Evolutionary conservation across 768 basidiomycete genomes (phyloP).

Genomic region (Cystofilobasidium capitatum): DNA sequence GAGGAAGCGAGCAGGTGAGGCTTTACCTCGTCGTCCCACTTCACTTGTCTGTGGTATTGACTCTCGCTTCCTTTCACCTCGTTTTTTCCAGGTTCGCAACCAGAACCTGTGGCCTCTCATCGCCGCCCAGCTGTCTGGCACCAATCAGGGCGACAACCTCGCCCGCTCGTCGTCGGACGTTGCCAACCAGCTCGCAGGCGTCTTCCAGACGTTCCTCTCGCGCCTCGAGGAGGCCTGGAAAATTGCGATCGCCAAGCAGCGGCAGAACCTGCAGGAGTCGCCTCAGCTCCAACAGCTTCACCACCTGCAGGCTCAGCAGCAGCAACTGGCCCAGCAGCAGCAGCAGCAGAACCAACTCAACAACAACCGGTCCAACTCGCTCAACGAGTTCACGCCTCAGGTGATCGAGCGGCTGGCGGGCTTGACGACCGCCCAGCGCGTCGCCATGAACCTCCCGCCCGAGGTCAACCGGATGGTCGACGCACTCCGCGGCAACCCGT

Average conservation of each 20-base stretch:
- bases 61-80: not conserved
- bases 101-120: constrained; percentile 24
- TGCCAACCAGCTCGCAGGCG: constrained; percentile 24
- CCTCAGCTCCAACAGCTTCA: constrained; percentile 11
- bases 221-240: constrained; percentile 22
- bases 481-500: not conserved
- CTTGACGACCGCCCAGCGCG: constrained; percentile 2
- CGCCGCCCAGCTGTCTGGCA: constrained; percentile 11
- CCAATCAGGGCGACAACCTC: not conserved
- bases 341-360: constrained; percentile 4
- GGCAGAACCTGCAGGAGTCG: not conserved
- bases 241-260: not conserved
- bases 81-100: constrained; percentile 1
- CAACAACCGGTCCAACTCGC: constrained; percentile 10
- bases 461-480: constrained; percentile 8
- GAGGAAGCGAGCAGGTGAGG: constrained; percentile 19
- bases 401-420: constrained; percentile 3
- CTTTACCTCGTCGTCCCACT: not conserved
- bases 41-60: not conserved
- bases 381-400: not conserved
- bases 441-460: constrained; percentile 7
- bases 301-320: constrained; percentile 1
- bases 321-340: constrained; percentile 10
- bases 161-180: constrained; percentile 12
- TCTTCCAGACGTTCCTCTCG: constrained; percentile 18